Conservation (phyloP, 75 land plant species). For the Selaginella tamariscina region DNA sequence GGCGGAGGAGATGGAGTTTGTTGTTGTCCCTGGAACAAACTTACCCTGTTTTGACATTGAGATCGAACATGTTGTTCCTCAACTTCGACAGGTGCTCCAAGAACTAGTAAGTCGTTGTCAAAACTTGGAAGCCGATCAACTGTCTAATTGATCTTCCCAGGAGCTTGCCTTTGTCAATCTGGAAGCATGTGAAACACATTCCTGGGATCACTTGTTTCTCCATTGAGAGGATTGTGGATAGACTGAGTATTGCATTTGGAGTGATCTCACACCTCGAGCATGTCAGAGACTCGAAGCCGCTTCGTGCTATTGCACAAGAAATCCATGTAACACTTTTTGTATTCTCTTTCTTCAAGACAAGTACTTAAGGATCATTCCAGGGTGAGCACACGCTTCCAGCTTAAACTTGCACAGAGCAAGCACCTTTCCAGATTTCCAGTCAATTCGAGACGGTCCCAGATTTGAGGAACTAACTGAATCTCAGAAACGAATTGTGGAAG, state of each 20-base stretch:
- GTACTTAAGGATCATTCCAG: not conserved
- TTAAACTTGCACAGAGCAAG: not conserved
- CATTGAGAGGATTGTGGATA: not conserved
- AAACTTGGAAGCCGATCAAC: not conserved
- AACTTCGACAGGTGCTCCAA: not conserved
- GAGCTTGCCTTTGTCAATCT: not conserved
- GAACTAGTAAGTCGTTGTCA: not conserved
- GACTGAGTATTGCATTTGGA: not conserved
- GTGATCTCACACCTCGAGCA: not conserved
- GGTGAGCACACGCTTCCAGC: not conserved
- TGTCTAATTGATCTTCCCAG: no score
- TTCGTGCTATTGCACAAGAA: not conserved
- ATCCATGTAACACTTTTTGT: not conserved
- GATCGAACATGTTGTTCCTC: not conserved
- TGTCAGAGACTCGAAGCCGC: not conserved
- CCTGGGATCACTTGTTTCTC: not conserved
- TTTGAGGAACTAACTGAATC: not conserved
- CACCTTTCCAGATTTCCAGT: not conserved
- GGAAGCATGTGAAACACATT: not conserved
- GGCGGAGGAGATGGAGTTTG: not conserved
- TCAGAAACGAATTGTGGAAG: not conserved
- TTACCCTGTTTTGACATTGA: not conserved
- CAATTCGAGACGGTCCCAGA: not conserved
- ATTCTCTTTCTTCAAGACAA: not conserved
- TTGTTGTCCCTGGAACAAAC: not conserved